Evolutionary conservation across 768 basidiomycete species (phyloP).

Genomic region (Collybia sp.): DNA sequence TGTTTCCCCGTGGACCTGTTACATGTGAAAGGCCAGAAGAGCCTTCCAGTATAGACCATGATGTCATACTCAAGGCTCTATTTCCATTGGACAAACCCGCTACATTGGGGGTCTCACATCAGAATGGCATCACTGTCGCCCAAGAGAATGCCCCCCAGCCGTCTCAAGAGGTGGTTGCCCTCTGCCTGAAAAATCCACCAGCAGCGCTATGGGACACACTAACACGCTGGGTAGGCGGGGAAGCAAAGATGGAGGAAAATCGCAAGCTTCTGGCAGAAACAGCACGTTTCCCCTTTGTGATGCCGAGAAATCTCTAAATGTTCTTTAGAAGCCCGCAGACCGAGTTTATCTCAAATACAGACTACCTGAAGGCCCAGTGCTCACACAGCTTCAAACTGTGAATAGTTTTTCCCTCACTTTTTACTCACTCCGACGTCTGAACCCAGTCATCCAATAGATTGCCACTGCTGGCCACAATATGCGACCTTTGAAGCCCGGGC

Average conservation of each 20-base stretch:
- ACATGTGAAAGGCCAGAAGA: conserved; percentile 39
- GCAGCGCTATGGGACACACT: conserved; percentile 54
- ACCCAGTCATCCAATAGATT: conserved; percentile 24
- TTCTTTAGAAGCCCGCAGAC: conserved; percentile 32
- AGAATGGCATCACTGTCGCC: too few species aligned
- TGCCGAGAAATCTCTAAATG: background rate
- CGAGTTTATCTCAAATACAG: conserved; percentile 54
- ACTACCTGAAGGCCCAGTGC: conserved; percentile 48
- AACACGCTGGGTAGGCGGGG: conserved; percentile 55
- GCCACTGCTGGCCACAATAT: conserved; percentile 43
- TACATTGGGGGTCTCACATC: too few species aligned
- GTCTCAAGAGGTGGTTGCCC: conserved; percentile 29
- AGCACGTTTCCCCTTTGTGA: conserved; percentile 25
- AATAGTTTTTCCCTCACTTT: conserved; percentile 9
- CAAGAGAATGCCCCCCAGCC: too few species aligned
- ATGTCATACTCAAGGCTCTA: conserved; percentile 37
- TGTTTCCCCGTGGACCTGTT: conserved; percentile 59
- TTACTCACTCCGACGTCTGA: background rate
- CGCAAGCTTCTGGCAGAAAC: conserved; percentile 36
- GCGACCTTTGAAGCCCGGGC: conserved; percentile 53
- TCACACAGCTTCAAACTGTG: conserved; percentile 59
- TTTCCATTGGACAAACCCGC: conserved; percentile 33
- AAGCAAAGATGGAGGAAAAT: conserved; percentile 48
- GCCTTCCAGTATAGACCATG: conserved; percentile 14
- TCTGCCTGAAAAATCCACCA: conserved; percentile 46